Base-by-base conservation (phyloP, 139 green algal species). In the Auxenochlorella pyrenoidosa region DNA sequence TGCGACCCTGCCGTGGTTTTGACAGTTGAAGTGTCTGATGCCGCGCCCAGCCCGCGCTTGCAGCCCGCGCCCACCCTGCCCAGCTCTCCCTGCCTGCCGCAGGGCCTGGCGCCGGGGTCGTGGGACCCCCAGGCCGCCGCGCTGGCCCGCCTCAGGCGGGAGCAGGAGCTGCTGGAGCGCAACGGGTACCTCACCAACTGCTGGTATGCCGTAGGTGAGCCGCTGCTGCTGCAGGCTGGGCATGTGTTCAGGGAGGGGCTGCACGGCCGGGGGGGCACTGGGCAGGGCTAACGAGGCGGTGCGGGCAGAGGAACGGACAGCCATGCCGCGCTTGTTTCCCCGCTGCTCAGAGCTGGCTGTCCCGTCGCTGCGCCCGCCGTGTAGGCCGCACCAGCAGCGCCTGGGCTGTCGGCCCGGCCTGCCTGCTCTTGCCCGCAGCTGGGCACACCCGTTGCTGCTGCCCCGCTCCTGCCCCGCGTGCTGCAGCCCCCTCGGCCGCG, bases 131-230 rank as follows among this genome's bases (percentile, higher is more conserved):
- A 34, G 32, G 34, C 70, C 3, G 32, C 68, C 4, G n/a, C 68
- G n/a, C 70, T 43, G 10, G 70, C 70, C 16, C 15, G 70, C 70
- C 70, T 71, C 60, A 92, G 89, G 86, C 91, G 95, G 34, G 43
- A 73, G 65, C 87, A 86, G 72, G 94, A 97, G 91, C 91, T 97
- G 71, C 43, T 59, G 15, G 90, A 91, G 73, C 85, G 94, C 21
- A 73, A 85, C 18, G 65, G 87, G 8, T 97, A 94, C 90, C 88
- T 97, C 40, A 89, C 88, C 44, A 96, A 97, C 91, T 94, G 95
- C 68, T 97, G 95, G 95, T 97, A 96, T 82, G 91, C 88, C 18
- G 92, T 81, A 87, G 88, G 90, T 94, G 79, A 59, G 83, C 38
- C 4, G 68, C n/a, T 72, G 65, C 5, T 3, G 21, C 66, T 41